Conservation (phyloP, 306 rosid species). For the apple (Malus domestica) region ASM211411v1 NC_041802.1:24706001-24706500, state of each 20-base stretch:
- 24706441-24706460: slow-evolving; percentile 8
- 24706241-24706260: not conserved
- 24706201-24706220: not conserved
- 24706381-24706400: not conserved
- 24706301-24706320: slow-evolving; percentile 75
- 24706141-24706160: not conserved
- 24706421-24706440: not conserved
- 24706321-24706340: slow-evolving; percentile 3
- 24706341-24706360: not conserved
- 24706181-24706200: not conserved
- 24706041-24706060: not conserved
- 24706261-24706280: slow-evolving; percentile 26
- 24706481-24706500: not conserved
- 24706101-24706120: not conserved
- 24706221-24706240: not conserved
- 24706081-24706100: slow-evolving; percentile 1
- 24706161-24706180: not conserved
- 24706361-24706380: slow-evolving; percentile 28
- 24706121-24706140: slow-evolving; percentile 2
- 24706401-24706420: slow-evolving; percentile 33
- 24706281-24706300: slow-evolving; percentile 37
- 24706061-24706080: slow-evolving; percentile 13
- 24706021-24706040: not conserved
- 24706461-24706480: not conserved
- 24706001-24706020: slow-evolving; percentile 16